A percentile compares a stretch with the other conserved stretches of the same genome.
phyloP scores from a whole-genome alignment of 352 stramenopile species.

The Saprolegnia parasitica region DNA sequence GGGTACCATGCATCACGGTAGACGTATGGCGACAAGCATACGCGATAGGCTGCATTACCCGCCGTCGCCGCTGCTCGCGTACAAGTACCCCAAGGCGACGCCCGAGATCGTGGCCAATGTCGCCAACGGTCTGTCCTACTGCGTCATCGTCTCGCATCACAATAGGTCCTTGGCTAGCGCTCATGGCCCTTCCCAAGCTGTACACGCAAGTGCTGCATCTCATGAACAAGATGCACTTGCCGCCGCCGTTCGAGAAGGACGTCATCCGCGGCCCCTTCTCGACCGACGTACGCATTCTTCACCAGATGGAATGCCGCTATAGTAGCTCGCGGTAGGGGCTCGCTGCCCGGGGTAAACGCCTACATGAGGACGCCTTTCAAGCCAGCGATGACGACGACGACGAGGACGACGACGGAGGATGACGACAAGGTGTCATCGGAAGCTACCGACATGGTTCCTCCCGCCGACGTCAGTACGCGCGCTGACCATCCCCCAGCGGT shows the following conservation, averaged over 20 bases:
- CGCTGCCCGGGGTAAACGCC: constrained; percentile 31
- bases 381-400: constrained; percentile 31
- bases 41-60: constrained; percentile 71
- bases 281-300: neutral
- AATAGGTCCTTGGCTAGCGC: constrained; percentile 36
- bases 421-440: neutral
- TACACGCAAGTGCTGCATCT: constrained; percentile 89
- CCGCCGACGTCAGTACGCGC: no score
- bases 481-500: neutral
- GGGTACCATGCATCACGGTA: constrained; percentile 45
- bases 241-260: constrained; percentile 64
- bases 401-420: constrained; percentile 8
- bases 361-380: constrained; percentile 37
- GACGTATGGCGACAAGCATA: neutral
- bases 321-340: no score
- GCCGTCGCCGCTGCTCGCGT: constrained; percentile 74
- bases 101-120: constrained; percentile 81
- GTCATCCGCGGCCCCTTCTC: constrained; percentile 68
- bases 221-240: constrained; percentile 92
- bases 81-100: constrained; percentile 81
- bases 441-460: no score
- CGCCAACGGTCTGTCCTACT: constrained; percentile 56
- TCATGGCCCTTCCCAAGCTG: constrained; percentile 81
- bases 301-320: no score
- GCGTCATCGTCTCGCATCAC: neutral